A percentile compares a stretch with the other conserved stretches of the same genome.
Evolutionary conservation across 2,329 filamentous ascomycete species (phyloP).

Genomic region (Alternaria alternata): DNA sequence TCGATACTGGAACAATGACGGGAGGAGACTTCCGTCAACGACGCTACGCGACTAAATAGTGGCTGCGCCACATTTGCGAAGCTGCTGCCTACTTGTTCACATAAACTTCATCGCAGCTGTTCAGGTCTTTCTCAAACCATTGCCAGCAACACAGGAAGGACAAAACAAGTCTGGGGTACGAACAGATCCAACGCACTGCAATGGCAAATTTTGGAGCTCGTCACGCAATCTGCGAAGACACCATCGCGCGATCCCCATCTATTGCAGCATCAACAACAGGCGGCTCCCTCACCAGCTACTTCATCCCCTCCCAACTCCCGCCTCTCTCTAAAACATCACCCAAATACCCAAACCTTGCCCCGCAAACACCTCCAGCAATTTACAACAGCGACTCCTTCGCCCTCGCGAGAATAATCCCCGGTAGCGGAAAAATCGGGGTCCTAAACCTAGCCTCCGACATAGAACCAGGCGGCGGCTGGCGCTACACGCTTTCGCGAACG

Average conservation of each 20-base stretch:
- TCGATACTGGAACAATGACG: neutral
- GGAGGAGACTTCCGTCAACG: neutral
- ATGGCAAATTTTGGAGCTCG: conserved; percentile 31
- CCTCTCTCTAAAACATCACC: conserved; percentile 14
- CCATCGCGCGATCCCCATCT: conserved; percentile 19
- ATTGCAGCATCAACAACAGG: conserved; percentile 21
- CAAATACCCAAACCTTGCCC: neutral
- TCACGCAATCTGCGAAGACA: conserved; percentile 33
- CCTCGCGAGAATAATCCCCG: conserved; percentile 22
- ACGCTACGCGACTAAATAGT: rapidly evolving
- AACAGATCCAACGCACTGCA: neutral
- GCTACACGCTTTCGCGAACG: conserved; percentile 27
- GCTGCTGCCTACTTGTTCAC: neutral
- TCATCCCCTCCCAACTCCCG: conserved; percentile 27
- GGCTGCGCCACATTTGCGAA: neutral
- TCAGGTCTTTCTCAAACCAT: neutral
- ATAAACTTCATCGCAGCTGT: neutral
- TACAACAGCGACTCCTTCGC: conserved; percentile 31
- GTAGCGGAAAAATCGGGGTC: conserved; percentile 23
- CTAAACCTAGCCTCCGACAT: conserved; percentile 32
- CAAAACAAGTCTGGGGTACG: neutral
- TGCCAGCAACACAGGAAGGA: neutral
- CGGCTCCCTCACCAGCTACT: conserved; percentile 24
- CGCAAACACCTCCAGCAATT: conserved; percentile 22
- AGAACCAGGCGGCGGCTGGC: conserved; percentile 34